Evolutionary conservation across 306 rosid genomes (phyloP), one percentile per base, ranked within the genome.

Genomic region (Prunus kanzakura): DNA sequence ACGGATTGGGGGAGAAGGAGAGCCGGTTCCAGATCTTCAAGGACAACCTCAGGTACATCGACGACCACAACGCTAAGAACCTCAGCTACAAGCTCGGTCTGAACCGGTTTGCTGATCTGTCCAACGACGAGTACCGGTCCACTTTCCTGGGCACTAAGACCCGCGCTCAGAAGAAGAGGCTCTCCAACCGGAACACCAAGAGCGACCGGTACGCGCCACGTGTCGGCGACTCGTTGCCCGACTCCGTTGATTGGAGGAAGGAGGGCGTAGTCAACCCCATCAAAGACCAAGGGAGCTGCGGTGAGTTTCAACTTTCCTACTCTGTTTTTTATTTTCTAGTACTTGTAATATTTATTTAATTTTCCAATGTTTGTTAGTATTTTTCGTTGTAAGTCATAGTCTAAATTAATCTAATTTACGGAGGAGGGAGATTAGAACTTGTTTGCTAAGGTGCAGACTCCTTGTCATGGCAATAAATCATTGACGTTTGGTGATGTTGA

Each of bases 241-340:
- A 87, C 0, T 77, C 82, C 20, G 80, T 96, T 71, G 99, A 96
- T 82, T 96, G 99, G 99, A 88, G 99, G 80, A 75, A 88, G 81
- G 78, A 91, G 84, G 99, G 99, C 49, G 99, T 89, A 2, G 97
- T 96, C 55, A 71, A 15, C 25, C 61, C 19, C 9, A 77, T 96
- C 84, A 96, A 96, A 80, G 97, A 96, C 79, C 99, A 96, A 82
- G 99, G 90, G 58, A 77, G 90, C 43, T 96, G 99, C 50, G 99
- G 99, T 96, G 52, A 84, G 89, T 71, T 64, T 50, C 22, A 11
- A 32, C 64, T 67, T 14, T 22, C 15, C 30, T 2, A 14, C 60
- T 12, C 29, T 61, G 2, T 45, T 2, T 27, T 57, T 14, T 11
- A 22, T n/a, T 79, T 64, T 29, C 18, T 61, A 14, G 6, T 56